Conservation (phyloP, 768 basidiomycete species). For the Tricholoma terreum region DNA sequence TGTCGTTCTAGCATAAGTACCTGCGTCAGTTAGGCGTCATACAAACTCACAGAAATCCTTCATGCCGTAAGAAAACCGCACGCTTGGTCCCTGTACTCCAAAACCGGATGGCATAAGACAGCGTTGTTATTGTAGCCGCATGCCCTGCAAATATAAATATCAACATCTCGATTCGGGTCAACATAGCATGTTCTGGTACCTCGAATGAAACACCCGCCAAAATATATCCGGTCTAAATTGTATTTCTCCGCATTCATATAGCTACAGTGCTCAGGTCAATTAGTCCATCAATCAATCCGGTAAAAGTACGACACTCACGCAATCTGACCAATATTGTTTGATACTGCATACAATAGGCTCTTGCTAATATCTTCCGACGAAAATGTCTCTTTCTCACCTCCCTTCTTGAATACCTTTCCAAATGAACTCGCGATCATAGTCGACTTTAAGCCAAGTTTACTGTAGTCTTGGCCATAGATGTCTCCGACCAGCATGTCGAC, state of each 20-base stretch:
- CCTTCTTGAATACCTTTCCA: conserved; percentile 96
- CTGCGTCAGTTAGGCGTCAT: conserved; percentile 10
- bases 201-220: conserved; percentile 98
- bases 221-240: conserved; percentile 93
- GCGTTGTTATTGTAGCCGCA: conserved; percentile 92
- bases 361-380: conserved; percentile 91
- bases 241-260: conserved; percentile 99
- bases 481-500: conserved; percentile 99
- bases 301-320: conserved; percentile 63
- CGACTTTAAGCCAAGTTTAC: conserved; percentile 91
- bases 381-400: conserved; percentile 73
- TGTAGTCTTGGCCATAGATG: conserved; percentile 98
- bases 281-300: conserved; percentile 1
- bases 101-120: conserved; percentile 98
- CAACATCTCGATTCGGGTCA: conserved; percentile 2
- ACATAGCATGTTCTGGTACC: conserved; percentile 47
- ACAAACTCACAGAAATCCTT: conserved; percentile 89
- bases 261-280: conserved; percentile 35
- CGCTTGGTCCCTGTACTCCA: conserved; percentile 98
- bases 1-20: conserved; percentile 28
- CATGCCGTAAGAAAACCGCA: conserved; percentile 94
- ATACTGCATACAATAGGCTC: conserved; percentile 92
- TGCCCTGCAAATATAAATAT: conserved; percentile 60
- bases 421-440: conserved; percentile 98
- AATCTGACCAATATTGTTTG: conserved; percentile 99